phyloP scores from a whole-genome alignment of 768 basidiomycete species.

The Amanita pallidorosea region DNA sequence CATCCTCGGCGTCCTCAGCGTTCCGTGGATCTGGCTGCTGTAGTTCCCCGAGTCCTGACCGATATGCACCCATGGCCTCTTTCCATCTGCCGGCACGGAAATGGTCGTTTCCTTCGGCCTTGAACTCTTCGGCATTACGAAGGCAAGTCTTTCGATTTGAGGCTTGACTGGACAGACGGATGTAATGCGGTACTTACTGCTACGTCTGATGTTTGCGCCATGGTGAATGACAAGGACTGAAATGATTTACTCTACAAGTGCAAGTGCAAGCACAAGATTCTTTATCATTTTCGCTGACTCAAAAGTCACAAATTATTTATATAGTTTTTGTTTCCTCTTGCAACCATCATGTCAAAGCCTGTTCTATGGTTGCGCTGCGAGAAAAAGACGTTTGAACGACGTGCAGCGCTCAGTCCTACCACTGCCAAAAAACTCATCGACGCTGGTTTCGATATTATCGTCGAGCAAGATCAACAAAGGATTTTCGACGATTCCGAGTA shows the following conservation, averaged over 20 bases:
- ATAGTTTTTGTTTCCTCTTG: neutral
- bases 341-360: slow-evolving; percentile 31
- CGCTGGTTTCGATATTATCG: slow-evolving; percentile 80
- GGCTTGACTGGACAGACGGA: neutral
- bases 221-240: neutral
- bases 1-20: neutral
- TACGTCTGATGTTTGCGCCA: neutral
- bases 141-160: slow-evolving; percentile 1
- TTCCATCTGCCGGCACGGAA: slow-evolving; percentile 61
- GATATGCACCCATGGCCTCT: slow-evolving; percentile 63
- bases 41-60: slow-evolving; percentile 52
- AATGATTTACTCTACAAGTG: too few relatives aligned
- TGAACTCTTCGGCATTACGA: slow-evolving; percentile 43
- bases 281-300: too few relatives aligned
- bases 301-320: too few relatives aligned
- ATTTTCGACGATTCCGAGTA: slow-evolving; percentile 93
- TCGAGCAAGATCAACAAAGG: slow-evolving; percentile 89
- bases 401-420: slow-evolving; percentile 87
- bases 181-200: neutral
- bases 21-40: slow-evolving; percentile 26
- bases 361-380: slow-evolving; percentile 93
- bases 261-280: too few relatives aligned
- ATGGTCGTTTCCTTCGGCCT: slow-evolving; percentile 63
- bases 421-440: slow-evolving; percentile 83
- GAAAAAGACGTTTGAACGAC: slow-evolving; percentile 89